Evolutionary conservation across 2,329 filamentous ascomycete genomes (phyloP), one percentile per base, ranked within the genome.

Genomic region (Cadophora luteo-olivacea): DNA sequence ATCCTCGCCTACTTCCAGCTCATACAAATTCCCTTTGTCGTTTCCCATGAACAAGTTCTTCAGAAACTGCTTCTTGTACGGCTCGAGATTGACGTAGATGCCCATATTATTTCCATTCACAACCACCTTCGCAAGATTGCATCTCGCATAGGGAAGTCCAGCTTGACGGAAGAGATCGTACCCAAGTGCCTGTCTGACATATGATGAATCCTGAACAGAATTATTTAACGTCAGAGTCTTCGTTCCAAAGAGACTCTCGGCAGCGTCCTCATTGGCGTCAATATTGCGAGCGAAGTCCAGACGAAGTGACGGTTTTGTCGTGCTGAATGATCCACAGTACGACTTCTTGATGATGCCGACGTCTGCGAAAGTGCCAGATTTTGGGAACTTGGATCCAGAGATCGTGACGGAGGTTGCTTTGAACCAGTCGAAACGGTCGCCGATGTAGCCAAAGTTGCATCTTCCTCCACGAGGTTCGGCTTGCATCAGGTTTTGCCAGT

Each of bases 361-460:
- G 14, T 64, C 49, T 22, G n/a, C 49, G 33, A 64, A 55, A 7
- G 61, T 55, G 2, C 24, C 29, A 2, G 19, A 25, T 41, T 55
- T 14, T 8, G 61, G 61, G 33, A 54, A 29, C 8, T 64, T 54
- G 29, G 48, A 38, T 51, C 61, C 61, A 16, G 61, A 64, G 2
- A 64, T 41, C 0, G 61, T 64, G n/a, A 64, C 48, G 14, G 49
- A 64, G n/a, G 29, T 64, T n/a, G 61, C 61, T 55, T 55, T 64
- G n/a, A 36, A 64, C 61, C 61, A 64, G 48, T 64, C 61, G 32
- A 64, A 64, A n/a, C 61, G 61, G 29, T 25, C 61, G n/a, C 61
- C 61, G 32, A 54, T 32, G 36, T 41, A 64, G 5, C 32, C 61
- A 22, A 64, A 64, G 41, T 64, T 64, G 61, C 61, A 64, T 29